Percentiles rank a stretch among this genome's conserved stretches.
Evolutionary conservation across 805 yeast species (phyloP).

Genomic region (Millerozyma miso): DNA sequence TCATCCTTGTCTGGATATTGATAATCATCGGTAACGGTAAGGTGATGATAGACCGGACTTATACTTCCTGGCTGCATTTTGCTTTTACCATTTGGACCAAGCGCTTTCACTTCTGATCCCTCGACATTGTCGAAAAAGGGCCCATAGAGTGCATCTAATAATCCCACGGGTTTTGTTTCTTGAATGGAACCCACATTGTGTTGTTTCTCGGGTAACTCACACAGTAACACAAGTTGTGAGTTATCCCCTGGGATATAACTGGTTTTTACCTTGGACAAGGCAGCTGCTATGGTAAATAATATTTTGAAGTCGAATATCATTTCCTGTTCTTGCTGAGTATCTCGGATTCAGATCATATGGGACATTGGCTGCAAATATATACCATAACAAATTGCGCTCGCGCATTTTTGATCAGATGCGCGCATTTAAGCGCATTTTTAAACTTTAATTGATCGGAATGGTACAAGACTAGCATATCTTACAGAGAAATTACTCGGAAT

Average conservation of each 20-base stretch:
- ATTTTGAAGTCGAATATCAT: neutral
- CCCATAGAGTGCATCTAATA: neutral
- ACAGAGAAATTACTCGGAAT: no score
- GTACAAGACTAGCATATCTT: no score
- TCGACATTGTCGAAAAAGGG: neutral
- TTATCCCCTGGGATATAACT: neutral
- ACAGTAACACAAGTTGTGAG: neutral
- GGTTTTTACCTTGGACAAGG: neutral
- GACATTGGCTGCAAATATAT: neutral
- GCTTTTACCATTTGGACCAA: neutral
- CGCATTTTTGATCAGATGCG: no score
- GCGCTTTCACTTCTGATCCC: neutral
- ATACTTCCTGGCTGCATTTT: neutral
- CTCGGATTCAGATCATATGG: no score
- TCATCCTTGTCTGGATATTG: conserved; percentile 33
- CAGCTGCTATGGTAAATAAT: neutral
- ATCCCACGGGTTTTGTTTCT: neutral
- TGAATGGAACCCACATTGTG: neutral
- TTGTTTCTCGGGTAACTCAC: neutral
- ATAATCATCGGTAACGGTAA: neutral
- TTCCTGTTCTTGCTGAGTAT: no score
- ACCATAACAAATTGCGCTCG: neutral
- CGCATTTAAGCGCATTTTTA: no score
- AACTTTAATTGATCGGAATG: no score
- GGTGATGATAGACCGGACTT: neutral